These are phyloP conservation scores for Atkinsonella hypoxylon DNA, from an alignment of 2,329 filamentous ascomycete species.

Conservation along the genomic window DNA sequence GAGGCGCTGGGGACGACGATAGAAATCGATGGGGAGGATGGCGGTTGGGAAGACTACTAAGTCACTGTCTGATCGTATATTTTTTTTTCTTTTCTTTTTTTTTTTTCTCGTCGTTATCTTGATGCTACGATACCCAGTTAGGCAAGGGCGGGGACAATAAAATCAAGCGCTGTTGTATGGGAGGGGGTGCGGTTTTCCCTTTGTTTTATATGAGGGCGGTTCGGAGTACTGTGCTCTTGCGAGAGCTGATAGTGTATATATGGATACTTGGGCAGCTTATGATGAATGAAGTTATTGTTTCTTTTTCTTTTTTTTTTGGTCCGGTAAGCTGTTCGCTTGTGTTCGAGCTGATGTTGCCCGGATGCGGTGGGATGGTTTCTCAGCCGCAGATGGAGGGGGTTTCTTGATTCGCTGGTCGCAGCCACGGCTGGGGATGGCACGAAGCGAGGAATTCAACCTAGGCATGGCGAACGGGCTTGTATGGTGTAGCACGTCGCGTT, in stretches of 20 bases:
- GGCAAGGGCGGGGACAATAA: neutral
- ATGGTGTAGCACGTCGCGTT: too few relatives aligned
- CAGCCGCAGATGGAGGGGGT: too few relatives aligned
- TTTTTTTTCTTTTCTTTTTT: neutral
- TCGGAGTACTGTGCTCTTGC: neutral
- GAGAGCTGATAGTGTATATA: neutral
- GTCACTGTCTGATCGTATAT: neutral
- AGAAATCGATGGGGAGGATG: conserved; percentile 46
- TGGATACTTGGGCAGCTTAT: neutral
- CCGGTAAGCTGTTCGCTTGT: too few relatives aligned
- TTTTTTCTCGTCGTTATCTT: neutral
- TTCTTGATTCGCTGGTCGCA: too few relatives aligned
- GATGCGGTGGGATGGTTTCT: too few relatives aligned
- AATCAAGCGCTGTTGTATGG: neutral
- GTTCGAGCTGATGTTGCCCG: too few relatives aligned
- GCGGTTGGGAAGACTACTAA: conserved; percentile 21
- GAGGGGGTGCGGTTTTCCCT: neutral
- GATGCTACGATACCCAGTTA: conserved; percentile 5
- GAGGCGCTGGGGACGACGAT: conserved; percentile 70
- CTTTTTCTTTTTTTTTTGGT: too few relatives aligned
- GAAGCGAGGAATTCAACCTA: too few relatives aligned
- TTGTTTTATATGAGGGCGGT: neutral
- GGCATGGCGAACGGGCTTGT: too few relatives aligned
- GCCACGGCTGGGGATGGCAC: too few relatives aligned
- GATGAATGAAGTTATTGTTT: neutral